phyloP scores from a whole-genome alignment of 331 rosid species.

The Ulmus americana region DNA sequence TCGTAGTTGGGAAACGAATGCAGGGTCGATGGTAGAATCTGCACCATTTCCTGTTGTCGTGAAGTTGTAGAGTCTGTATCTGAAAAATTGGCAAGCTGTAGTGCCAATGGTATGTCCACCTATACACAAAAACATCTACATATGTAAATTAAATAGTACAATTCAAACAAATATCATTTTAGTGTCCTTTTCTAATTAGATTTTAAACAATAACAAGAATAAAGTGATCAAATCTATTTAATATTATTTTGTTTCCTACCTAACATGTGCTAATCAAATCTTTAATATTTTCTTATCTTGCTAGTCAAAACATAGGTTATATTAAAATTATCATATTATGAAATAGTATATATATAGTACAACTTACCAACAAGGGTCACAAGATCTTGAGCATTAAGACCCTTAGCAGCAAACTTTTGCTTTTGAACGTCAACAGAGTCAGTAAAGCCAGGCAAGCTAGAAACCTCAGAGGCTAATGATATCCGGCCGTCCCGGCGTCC shows the following conservation, averaged over 20 bases:
- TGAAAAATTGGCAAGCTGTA: slow-evolving; percentile 44
- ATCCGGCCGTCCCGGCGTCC: slow-evolving; percentile 56
- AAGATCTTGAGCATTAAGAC: slow-evolving; percentile 62
- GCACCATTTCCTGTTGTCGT: slow-evolving; percentile 29
- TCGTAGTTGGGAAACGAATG: slow-evolving; percentile 34
- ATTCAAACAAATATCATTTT: no score
- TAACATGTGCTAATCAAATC: no score
- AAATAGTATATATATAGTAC: no score
- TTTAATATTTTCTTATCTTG: no score
- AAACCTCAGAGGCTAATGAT: slow-evolving; percentile 33
- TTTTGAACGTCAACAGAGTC: slow-evolving; percentile 49
- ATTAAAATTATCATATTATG: no score
- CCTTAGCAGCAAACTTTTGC: slow-evolving; percentile 34
- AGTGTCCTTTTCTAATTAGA: no score
- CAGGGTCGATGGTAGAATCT: slow-evolving; percentile 39
- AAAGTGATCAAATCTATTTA: no score
- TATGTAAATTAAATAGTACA: no score
- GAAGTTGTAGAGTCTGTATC: slow-evolving; percentile 52
- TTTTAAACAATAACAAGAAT: no score
- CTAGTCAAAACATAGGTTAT: no score
- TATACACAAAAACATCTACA: not conserved
- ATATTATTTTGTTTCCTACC: no score
- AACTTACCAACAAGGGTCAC: slow-evolving; percentile 48
- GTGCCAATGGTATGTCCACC: slow-evolving; percentile 80
- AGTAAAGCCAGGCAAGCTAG: slow-evolving; percentile 24